Base-by-base conservation (phyloP, 176 grass and related monocot genomes). In the Raddia guianensis region DNA sequence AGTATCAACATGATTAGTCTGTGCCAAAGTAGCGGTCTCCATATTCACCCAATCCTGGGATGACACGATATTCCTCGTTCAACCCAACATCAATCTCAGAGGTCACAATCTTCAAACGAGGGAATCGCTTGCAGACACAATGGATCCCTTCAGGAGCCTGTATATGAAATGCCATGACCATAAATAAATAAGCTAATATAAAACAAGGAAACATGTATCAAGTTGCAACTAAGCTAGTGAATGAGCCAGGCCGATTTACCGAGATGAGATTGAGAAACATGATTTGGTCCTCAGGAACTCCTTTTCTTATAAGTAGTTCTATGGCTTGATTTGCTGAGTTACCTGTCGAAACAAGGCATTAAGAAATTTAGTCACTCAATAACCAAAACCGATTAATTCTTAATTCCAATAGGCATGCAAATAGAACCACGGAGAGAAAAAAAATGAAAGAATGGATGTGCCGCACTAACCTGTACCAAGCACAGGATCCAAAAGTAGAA, bases 191-290 rank as follows among this genome's bases (percentile, higher is more conserved):
- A 62, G 62, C 34, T 66, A 15, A 16, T 32, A 10, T 54, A 83
- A 77, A 18, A 40, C 12, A 72, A 49, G 15, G 32, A 13, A 66
- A 43, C 15, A 77, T 67, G 43, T 35, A 79, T 16, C 12, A 12
- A 70, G 47, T 11, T 68, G n/a, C 44, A 82, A 19, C 16, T 12
- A 49, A 76, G 40, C 20, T 61, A 80, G 58, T 48, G 0, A 46
- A 35, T 73, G 42, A 51, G 44, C 71, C 47, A 75, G 49, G 64
- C 16, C 70, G 78, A 55, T 86, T 84, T 91, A 98, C 95, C 65
- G 88, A 98, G 27, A 94, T 91, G 37, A 98, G 95, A 78, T 87
- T 98, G 27, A 98, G 90, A 74, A 98, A 98, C 68, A 98, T 94
- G 73, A 98, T 94, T 45, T 78, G 85, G 16, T 85, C 63, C 78